Conservation (phyloP, 2,329 filamentous ascomycete species). For the Sporothrix humicola region DNA sequence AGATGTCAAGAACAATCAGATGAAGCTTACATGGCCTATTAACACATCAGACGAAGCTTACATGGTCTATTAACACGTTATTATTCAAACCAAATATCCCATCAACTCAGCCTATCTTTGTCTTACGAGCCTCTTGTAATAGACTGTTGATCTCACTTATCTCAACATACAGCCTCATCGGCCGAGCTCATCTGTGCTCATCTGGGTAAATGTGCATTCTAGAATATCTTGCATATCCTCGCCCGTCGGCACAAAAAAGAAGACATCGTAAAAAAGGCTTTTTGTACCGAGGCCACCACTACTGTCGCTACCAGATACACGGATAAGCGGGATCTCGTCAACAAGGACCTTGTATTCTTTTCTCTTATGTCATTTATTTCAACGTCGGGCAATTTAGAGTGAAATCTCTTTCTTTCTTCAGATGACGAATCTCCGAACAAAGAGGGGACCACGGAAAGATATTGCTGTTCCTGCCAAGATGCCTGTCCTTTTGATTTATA, state of each 20-base stretch:
- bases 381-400: neutral
- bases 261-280: neutral
- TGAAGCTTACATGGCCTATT: too few species aligned
- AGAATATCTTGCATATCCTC: neutral
- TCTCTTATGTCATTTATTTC: neutral
- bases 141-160: neutral
- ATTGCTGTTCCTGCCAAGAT: neutral
- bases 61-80: too few species aligned
- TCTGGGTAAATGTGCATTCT: constrained; percentile 18
- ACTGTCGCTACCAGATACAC: neutral
- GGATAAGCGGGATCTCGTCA: neutral
- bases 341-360: neutral
- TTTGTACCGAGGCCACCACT: neutral
- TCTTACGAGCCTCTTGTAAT: neutral
- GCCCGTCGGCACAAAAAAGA: neutral
- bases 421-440: neutral
- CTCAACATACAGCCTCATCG: constrained; percentile 9
- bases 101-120: too few species aligned
- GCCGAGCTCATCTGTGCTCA: constrained; percentile 4
- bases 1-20: too few species aligned
- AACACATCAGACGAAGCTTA: too few species aligned
- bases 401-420: neutral
- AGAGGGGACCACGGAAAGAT: neutral
- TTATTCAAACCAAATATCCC: too few species aligned
- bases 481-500: neutral